Conservation (phyloP, 306 rosid genomes). For the Biancaea sappan region DNA sequence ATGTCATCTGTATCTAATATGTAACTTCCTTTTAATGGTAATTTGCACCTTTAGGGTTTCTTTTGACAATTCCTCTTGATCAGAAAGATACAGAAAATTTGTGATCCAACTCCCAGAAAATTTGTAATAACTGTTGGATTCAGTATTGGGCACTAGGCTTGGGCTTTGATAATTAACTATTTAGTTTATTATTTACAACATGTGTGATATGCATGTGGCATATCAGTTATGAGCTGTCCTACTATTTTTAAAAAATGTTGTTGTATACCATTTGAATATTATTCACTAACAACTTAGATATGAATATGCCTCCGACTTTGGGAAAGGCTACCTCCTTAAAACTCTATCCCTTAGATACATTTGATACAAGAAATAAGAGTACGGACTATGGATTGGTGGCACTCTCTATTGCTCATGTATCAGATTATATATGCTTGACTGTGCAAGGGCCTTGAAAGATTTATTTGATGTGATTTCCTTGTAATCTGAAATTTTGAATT, state of each 20-base stretch:
- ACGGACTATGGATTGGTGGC: not conserved
- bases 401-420: not conserved
- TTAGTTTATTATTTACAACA: not conserved
- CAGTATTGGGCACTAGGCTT: not conserved
- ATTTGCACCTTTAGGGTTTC: not conserved
- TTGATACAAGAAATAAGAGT: slow-evolving; percentile 22
- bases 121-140: not conserved
- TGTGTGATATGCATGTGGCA: not conserved
- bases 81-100: not conserved
- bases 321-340: not conserved
- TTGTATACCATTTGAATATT: not conserved
- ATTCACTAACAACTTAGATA: slow-evolving; percentile 12
- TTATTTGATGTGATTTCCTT: slow-evolving; percentile 19
- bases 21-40: not conserved
- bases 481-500: slow-evolving; percentile 41
- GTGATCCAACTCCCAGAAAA: not conserved
- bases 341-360: not conserved
- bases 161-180: not conserved
- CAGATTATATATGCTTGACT: slow-evolving; percentile 10
- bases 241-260: not conserved
- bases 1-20: not conserved
- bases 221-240: not conserved
- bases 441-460: slow-evolving; percentile 27
- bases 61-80: not conserved
- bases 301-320: slow-evolving; percentile 11